These are phyloP conservation scores for Annulohypoxylon bovei DNA, from an alignment of 495 filamentous ascomycete species.

Conservation along the genomic window DNA sequence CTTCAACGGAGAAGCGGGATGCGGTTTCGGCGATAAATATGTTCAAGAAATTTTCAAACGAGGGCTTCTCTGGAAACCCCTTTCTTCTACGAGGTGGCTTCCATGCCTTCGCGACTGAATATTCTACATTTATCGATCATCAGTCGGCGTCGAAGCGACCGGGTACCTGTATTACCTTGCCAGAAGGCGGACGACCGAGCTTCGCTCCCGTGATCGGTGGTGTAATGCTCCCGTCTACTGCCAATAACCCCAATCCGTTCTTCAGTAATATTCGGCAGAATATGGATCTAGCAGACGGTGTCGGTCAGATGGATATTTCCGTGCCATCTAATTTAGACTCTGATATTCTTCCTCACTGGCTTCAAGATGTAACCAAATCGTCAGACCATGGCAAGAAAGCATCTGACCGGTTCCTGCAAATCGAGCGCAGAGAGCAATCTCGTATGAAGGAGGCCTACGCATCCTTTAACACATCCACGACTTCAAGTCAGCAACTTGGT, in stretches of 20 bases:
- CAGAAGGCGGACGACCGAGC: constrained; percentile 50
- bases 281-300: constrained; percentile 92
- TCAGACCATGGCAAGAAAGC: constrained; percentile 80
- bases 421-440: constrained; percentile 86
- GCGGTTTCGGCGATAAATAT: constrained; percentile 80
- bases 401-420: constrained; percentile 81
- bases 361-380: constrained; percentile 70
- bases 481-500: constrained; percentile 12
- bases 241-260: constrained; percentile 82
- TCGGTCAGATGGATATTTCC: constrained; percentile 85
- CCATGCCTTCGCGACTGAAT: constrained; percentile 58
- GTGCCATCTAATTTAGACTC: constrained; percentile 68
- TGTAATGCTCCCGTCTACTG: constrained; percentile 78
- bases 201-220: constrained; percentile 85
- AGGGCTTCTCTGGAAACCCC: constrained; percentile 79
- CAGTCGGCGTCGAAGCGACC: constrained; percentile 49
- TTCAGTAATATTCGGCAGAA: constrained; percentile 97
- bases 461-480: constrained; percentile 56
- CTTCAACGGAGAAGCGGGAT: constrained; percentile 80
- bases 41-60: constrained; percentile 88
- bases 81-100: constrained; percentile 75
- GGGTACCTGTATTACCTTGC: constrained; percentile 57
- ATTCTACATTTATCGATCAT: constrained; percentile 60
- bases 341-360: constrained; percentile 76
- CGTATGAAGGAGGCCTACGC: constrained; percentile 93